Conservation (phyloP, 1,139 yeast genomes). For the Insectozyma bohioensis region DNA sequence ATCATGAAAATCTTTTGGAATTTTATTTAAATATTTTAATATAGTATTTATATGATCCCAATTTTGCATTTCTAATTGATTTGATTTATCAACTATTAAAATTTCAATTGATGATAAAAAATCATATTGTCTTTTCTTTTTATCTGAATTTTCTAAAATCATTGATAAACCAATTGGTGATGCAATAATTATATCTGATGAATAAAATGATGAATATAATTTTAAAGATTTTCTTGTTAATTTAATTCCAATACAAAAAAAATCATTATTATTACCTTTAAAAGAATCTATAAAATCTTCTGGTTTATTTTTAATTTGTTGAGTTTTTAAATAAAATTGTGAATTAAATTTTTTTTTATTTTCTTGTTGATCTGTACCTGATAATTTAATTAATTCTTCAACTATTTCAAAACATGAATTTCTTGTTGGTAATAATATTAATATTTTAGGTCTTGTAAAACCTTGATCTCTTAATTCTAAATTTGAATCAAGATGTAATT, state of each 20-base stretch:
- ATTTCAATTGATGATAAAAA: constrained; percentile 88
- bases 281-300: constrained; percentile 78
- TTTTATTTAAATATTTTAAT: constrained; percentile 67
- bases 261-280: constrained; percentile 89
- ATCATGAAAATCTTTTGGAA: constrained; percentile 76
- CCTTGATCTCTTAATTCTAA: constrained; percentile 87
- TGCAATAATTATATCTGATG: constrained; percentile 83
- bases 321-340: constrained; percentile 64
- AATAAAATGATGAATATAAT: constrained; percentile 79
- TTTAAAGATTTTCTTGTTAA: constrained; percentile 86
- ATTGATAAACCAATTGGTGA: constrained; percentile 90
- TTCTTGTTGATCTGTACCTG: constrained; percentile 76
- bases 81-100: constrained; percentile 75
- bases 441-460: constrained; percentile 87
- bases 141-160: constrained; percentile 67
- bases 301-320: constrained; percentile 63
- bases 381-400: constrained; percentile 57
- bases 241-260: constrained; percentile 85
- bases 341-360: constrained; percentile 71
- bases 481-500: constrained; percentile 48
- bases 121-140: constrained; percentile 60
- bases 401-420: constrained; percentile 73
- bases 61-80: constrained; percentile 88
- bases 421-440: constrained; percentile 82
- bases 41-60: constrained; percentile 82